A percentile compares a stretch with the other conserved stretches of the same genome.
phyloP scores from a whole-genome alignment of 202 grass and related monocot species.

The Bolboschoenoplectus hybrid region DNA sequence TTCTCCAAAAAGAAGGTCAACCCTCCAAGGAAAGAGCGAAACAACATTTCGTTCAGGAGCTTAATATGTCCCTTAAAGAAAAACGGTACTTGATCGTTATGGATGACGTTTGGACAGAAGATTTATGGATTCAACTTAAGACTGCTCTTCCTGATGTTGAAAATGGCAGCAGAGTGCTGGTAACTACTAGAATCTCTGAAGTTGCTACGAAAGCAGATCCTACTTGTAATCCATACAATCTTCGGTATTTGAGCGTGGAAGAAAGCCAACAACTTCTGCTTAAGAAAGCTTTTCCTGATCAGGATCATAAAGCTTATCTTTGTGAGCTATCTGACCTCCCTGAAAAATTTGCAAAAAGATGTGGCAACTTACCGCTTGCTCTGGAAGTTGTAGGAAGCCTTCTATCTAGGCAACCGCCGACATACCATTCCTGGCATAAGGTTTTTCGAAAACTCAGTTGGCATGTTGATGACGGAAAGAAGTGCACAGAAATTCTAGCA shows the following conservation, averaged over 20 bases:
- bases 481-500: conserved; percentile 8
- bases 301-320: not conserved
- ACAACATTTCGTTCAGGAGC: not conserved
- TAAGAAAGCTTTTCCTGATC: conserved; percentile 12
- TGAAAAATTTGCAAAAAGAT: not conserved
- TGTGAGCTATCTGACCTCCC: not conserved
- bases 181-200: no score
- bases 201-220: no score
- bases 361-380: no score
- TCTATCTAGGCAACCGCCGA: not conserved
- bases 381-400: not conserved
- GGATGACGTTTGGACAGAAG: no score
- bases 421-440: not conserved
- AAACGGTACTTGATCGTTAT: no score
- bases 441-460: not conserved
- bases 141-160: no score
- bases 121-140: no score
- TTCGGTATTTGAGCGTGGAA: not conserved
- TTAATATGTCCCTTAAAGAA: not conserved
- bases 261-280: conserved; percentile 20
- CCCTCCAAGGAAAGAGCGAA: not conserved
- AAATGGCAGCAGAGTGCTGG: no score
- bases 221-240: no score
- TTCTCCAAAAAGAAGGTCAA: not conserved
- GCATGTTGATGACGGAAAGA: not conserved